Conservation (phyloP, 805 yeast species). For the Saturnispora gosingensis region DNA sequence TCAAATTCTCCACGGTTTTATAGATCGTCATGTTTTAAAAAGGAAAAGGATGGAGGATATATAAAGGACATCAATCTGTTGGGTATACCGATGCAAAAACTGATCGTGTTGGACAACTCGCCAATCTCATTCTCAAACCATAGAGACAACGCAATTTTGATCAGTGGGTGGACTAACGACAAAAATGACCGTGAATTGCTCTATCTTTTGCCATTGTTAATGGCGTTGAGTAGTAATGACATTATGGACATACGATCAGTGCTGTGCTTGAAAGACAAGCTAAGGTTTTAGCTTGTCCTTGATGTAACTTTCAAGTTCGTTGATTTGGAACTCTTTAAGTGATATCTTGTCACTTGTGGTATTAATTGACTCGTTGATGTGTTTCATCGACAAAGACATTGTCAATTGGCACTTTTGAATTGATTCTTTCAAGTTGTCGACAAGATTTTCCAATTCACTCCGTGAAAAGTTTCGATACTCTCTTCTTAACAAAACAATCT, state of each 20-base stretch:
- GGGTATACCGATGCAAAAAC: constrained; percentile 26
- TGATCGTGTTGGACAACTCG: constrained; percentile 83
- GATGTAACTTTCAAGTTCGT: neutral
- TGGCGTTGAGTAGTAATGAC: constrained; percentile 63
- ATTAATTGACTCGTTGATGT: neutral
- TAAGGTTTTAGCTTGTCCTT: neutral
- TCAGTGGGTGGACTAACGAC: constrained; percentile 97
- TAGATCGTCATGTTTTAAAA: constrained; percentile 11
- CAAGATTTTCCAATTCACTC: neutral
- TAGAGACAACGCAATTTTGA: constrained; percentile 80
- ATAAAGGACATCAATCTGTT: constrained; percentile 51
- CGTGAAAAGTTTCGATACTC: neutral
- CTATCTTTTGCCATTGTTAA: constrained; percentile 70
- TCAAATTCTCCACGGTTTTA: constrained; percentile 54
- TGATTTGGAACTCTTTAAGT: neutral
- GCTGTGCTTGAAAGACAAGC: constrained; percentile 27
- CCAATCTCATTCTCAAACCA: constrained; percentile 82
- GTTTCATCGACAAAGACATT: neutral
- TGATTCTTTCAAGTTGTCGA: neutral
- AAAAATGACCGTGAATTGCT: constrained; percentile 82
- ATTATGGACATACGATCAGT: constrained; percentile 79
- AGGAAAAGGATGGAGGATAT: constrained; percentile 60
- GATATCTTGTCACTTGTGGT: neutral
- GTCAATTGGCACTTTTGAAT: neutral
- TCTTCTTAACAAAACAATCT: neutral